These are phyloP conservation scores for Orbilia javanica DNA, from an alignment of 2,329 filamentous ascomycete species.

Conservation along the genomic window DNA sequence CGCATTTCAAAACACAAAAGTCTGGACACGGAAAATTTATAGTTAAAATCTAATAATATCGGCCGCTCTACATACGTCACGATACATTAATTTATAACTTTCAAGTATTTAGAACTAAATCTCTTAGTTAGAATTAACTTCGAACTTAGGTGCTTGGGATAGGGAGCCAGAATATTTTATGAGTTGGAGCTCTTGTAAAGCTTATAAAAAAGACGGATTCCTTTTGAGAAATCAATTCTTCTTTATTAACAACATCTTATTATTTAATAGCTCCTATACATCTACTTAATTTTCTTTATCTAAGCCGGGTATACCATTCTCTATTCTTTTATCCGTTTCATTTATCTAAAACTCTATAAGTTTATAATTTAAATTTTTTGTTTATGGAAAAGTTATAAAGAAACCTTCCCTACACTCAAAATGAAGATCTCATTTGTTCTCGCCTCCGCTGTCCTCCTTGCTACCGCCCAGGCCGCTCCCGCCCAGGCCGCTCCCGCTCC, in stretches of 20 bases:
- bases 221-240: background rate
- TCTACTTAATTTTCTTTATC: background rate
- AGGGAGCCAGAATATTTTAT: no score
- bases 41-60: background rate
- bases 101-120: no score
- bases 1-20: background rate
- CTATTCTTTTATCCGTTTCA: background rate
- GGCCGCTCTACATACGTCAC: no score
- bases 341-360: background rate
- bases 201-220: background rate
- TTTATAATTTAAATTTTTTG: background rate
- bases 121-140: no score
- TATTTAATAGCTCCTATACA: no score
- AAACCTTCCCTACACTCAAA: background rate
- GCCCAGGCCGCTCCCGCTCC: no score
- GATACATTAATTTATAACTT: no score
- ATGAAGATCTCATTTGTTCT: conserved; percentile 32
- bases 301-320: background rate
- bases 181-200: background rate
- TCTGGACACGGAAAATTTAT: background rate
- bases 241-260: background rate
- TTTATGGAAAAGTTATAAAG: background rate
- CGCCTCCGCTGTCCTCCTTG: conserved; percentile 4
- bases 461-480: conserved; percentile 12
- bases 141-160: no score